Evolutionary conservation across 1,284 basidiomycete genomes (phyloP).

Genomic region (Ustilago trichophora): DNA sequence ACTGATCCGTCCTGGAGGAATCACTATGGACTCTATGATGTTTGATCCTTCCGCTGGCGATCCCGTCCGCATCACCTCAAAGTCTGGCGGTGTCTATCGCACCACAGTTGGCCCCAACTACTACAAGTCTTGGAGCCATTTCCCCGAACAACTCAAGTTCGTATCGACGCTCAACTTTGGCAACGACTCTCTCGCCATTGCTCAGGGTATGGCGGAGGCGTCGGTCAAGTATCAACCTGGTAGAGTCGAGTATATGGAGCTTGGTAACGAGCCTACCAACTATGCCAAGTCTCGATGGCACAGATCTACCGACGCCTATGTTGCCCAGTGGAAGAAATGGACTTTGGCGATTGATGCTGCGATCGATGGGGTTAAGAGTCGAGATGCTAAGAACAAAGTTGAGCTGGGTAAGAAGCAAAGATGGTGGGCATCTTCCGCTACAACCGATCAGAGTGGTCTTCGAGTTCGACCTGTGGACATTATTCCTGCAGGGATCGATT

Average conservation of each 20-base stretch:
- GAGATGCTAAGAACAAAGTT: background rate
- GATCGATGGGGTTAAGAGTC: background rate
- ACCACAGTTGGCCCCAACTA: constrained; percentile 7
- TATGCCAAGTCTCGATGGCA: constrained; percentile 1
- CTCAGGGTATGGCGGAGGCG: constrained; percentile 1
- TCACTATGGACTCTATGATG: constrained; percentile 8
- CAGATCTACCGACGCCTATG: constrained; percentile 3
- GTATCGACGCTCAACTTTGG: constrained; percentile 16
- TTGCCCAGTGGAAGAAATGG: constrained; percentile 14
- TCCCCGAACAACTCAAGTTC: constrained; percentile 2
- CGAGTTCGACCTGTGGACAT: constrained; percentile 6
- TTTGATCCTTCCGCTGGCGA: constrained; percentile 1
- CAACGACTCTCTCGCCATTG: constrained; percentile 5
- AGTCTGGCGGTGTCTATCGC: constrained; percentile 2
- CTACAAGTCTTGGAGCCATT: constrained; percentile 10
- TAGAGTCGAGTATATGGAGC: constrained; percentile 3
- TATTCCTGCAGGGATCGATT: constrained; percentile 12
- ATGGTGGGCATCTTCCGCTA: constrained; percentile 14
- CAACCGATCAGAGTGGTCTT: constrained; percentile 4
- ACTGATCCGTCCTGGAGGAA: constrained; percentile 8
- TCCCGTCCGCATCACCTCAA: background rate
- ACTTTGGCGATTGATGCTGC: background rate
- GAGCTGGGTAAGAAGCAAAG: background rate
- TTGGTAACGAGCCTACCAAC: constrained; percentile 14
- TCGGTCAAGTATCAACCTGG: constrained; percentile 1